Evolutionary conservation across 441 rosid genomes (phyloP), one percentile per base, ranked within the genome.

Genomic region (Mallotus japonicus): DNA sequence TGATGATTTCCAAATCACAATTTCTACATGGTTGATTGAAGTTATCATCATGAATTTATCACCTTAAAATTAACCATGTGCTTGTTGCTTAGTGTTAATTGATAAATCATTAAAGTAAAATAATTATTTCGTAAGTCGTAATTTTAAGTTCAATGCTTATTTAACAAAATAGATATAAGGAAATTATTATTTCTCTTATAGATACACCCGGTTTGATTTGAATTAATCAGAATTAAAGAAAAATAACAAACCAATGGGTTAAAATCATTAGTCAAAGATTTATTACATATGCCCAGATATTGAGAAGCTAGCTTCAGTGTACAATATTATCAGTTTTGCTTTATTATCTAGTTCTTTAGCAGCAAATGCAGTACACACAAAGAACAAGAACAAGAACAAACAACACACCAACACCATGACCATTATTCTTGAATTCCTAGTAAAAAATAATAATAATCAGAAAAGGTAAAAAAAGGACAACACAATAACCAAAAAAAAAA

Each of bases 401-500:
- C 40, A 37, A 53, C 20, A 65, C 67, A 70, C 32, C 62, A 65
- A 47, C 44, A 50, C 24, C 13, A 32, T 4, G 24, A 22, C 59
- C 70, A 42, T 73, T 9, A 17, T 59, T 40, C 67, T 56, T 66
- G 71, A 62, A 19, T 72, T 11, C 59, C 44, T 47, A 76, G 73
- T 73, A 71, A 44, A 44, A 5, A 7, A 44, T 0, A 44, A 44
- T 7, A 44, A 8, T 44, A 44, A 19, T 10, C 6, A 37, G 6
- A 37, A 37, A 37, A 51, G 19, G 59, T 7, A 1, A 67, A 50
- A 3, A 67, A 50, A 67, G 9, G 44, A 75, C 75, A 70, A 77
- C 67, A 67, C 71, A 60, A 70, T 62, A 72, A 70, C 72, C 76
- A 75, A 70, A 46, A 66, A 56, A 34, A 34, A 34, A 34, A 5